phyloP scores from a whole-genome alignment of 257 asterid species.

The Solanum rostratum region DNA sequence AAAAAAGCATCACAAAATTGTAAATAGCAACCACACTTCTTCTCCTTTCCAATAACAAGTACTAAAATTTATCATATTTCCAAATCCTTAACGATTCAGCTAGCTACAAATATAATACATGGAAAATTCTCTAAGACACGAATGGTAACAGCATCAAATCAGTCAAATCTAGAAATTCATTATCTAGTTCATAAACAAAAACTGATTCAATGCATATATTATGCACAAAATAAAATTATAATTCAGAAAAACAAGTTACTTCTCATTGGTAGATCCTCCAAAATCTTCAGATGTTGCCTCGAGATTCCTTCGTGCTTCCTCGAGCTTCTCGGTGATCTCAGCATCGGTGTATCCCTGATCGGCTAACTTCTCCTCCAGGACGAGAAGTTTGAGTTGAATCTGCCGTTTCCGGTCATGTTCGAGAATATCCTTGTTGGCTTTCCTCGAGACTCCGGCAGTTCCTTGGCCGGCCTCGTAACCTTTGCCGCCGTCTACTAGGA shows the following conservation, averaged over 20 bases:
- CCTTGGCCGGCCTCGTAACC: constrained; percentile 67
- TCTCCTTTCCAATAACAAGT: background rate
- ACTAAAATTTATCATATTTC: background rate
- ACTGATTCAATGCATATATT: background rate
- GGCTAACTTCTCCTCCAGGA: constrained; percentile 56
- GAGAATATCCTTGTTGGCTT: constrained; percentile 55
- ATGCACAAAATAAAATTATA: background rate
- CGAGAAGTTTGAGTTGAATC: constrained; percentile 68
- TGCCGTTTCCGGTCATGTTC: constrained; percentile 96
- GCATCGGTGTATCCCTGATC: constrained; percentile 74
- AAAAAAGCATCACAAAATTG: background rate
- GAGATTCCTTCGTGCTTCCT: constrained; percentile 46
- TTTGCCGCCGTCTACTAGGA: constrained; percentile 43
- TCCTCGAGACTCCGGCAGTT: constrained; percentile 50
- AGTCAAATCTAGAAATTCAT: background rate
- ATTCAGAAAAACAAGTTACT: background rate
- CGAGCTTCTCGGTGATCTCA: constrained; percentile 64
- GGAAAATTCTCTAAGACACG: background rate
- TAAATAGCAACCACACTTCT: background rate
- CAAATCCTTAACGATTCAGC: background rate
- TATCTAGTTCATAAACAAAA: background rate
- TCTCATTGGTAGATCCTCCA: constrained; percentile 16
- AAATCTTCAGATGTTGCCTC: constrained; percentile 47
- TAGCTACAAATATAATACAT: background rate
- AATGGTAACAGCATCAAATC: background rate